phyloP scores from a whole-genome alignment of 2,329 filamentous ascomycete genomes.

The Sordariomycetes sp. region DNA sequence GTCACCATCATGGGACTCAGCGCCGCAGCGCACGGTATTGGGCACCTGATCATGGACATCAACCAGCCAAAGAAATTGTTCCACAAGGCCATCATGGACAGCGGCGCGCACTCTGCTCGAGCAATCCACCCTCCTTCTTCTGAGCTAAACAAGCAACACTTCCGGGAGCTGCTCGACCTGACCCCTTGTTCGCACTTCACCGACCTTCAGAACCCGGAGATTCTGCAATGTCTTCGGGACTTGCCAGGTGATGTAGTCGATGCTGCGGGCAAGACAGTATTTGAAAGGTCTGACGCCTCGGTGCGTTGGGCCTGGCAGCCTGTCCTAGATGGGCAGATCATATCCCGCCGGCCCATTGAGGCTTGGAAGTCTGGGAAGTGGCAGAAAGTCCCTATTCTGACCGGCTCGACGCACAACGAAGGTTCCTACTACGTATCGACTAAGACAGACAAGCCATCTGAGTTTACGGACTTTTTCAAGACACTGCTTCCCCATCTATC shows the following conservation, averaged over 20 bases:
- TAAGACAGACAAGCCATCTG: conserved; percentile 8
- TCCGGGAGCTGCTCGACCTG: conserved; percentile 17
- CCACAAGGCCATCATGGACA: conserved; percentile 21
- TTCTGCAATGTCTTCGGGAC: conserved; percentile 13
- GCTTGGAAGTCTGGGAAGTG: conserved; percentile 22
- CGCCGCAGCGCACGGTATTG: conserved; percentile 22
- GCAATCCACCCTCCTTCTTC: conserved; percentile 15
- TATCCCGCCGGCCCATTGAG: conserved; percentile 17
- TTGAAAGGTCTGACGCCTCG: conserved; percentile 15
- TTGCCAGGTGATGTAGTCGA: conserved; percentile 14
- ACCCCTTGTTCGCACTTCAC: conserved; percentile 15
- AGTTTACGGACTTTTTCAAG: conserved; percentile 17
- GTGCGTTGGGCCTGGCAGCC: conserved; percentile 22
- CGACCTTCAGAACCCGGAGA: conserved; percentile 14
- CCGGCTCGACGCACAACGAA: conserved; percentile 18
- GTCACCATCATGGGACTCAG: conserved; percentile 37
- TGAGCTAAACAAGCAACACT: conserved; percentile 16
- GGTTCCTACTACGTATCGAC: conserved; percentile 17
- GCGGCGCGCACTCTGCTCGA: conserved; percentile 18
- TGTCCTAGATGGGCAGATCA: conserved; percentile 17
- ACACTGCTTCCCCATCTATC: conserved; percentile 20
- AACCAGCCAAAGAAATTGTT: conserved; percentile 19
- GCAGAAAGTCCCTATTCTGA: conserved; percentile 18
- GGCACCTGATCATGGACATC: conserved; percentile 21
- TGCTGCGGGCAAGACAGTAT: conserved; percentile 16